Evolutionary conservation across 495 filamentous ascomycete genomes (phyloP).

Genomic region (Penicillium chermesinum): DNA sequence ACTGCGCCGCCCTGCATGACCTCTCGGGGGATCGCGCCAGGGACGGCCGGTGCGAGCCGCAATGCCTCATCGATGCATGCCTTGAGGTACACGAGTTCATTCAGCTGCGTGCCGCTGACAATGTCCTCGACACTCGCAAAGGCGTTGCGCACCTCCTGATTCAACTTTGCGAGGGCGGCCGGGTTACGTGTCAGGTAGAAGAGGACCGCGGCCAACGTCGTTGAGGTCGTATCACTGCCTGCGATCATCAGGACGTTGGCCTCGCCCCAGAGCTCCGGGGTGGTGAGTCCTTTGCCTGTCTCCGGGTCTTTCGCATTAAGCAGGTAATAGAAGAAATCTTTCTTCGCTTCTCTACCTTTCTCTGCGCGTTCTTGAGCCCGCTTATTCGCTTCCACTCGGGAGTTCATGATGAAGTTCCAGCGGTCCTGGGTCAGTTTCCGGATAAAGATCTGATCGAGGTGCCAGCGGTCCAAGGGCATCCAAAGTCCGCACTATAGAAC

Average conservation of each 20-base stretch:
- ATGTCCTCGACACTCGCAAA: conserved; percentile 55
- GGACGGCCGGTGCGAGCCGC: conserved; percentile 57
- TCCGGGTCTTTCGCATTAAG: conserved; percentile 54
- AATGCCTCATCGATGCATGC: conserved; percentile 63
- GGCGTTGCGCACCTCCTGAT: conserved; percentile 46
- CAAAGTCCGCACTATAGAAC: conserved; percentile 50
- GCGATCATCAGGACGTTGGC: conserved; percentile 57
- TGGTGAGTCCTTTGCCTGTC: conserved; percentile 59
- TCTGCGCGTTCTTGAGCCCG: conserved; percentile 46
- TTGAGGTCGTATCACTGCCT: conserved; percentile 57
- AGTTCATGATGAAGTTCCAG: conserved; percentile 58
- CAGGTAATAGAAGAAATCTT: conserved; percentile 59
- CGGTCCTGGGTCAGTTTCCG: conserved; percentile 51
- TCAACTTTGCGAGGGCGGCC: conserved; percentile 36
- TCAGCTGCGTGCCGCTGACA: conserved; percentile 42
- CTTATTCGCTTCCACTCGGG: conserved; percentile 50
- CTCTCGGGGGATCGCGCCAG: conserved; percentile 52
- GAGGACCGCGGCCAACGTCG: conserved; percentile 51
- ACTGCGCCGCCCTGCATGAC: conserved; percentile 50
- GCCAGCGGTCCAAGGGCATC: conserved; percentile 49
- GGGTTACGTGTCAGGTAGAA: conserved; percentile 59
- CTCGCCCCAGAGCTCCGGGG: conserved; percentile 65
- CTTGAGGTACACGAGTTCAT: conserved; percentile 49
- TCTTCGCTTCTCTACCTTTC: conserved; percentile 52
- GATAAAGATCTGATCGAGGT: conserved; percentile 56